These are phyloP conservation scores for Arabidopsis thaliana DNA, from an alignment of 345 rosid genomes.

Conservation along the genomic window DNA sequence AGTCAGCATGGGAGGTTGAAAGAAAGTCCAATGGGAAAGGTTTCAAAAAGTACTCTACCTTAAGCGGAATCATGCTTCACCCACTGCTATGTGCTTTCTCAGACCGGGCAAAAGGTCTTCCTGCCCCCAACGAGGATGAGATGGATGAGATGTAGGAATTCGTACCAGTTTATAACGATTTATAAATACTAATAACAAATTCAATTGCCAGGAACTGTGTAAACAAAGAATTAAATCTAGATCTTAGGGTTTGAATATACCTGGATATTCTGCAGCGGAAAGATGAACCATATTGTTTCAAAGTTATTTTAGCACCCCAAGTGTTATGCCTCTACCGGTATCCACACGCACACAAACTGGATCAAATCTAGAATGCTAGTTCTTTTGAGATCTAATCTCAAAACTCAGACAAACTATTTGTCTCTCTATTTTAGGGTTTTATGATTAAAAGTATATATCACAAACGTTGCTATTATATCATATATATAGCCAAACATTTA, in stretches of 20 bases:
- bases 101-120: background rate
- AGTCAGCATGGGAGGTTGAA: slow-evolving; percentile 48
- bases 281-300: background rate
- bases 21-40: slow-evolving; percentile 50
- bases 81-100: slow-evolving; percentile 48
- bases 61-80: slow-evolving; percentile 52
- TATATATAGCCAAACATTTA: too few relatives aligned
- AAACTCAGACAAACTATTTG: background rate
- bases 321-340: background rate
- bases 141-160: slow-evolving; percentile 48
- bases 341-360: background rate
- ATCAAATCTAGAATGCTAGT: background rate
- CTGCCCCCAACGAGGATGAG: slow-evolving; percentile 42
- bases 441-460: too few relatives aligned
- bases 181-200: too few relatives aligned
- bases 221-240: too few relatives aligned
- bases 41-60: slow-evolving; percentile 3
- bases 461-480: too few relatives aligned
- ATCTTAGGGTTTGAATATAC: background rate
- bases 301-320: background rate
- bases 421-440: too few relatives aligned
- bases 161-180: too few relatives aligned
- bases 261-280: background rate
- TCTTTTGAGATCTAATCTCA: background rate
- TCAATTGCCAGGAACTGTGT: background rate